These are phyloP conservation scores for Clavulina sp. DNA, from an alignment of 768 basidiomycete species.

Conservation along the genomic window DNA sequence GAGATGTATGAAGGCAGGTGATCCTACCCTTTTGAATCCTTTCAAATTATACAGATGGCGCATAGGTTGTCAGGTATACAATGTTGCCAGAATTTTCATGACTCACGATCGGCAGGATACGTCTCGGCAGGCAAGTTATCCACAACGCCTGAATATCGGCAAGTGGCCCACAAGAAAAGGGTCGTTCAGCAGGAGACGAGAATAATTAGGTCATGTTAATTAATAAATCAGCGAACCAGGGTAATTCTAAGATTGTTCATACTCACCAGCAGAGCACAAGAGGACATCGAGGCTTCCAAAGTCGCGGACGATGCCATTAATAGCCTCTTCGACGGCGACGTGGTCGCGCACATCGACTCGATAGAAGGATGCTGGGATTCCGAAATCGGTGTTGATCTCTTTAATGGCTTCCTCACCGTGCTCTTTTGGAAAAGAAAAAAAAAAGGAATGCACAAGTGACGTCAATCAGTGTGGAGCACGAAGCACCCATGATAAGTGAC, in stretches of 20 bases:
- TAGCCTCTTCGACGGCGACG: constrained; percentile 8
- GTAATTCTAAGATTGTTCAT: not conserved
- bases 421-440: too few species aligned
- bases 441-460: not conserved
- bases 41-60: not conserved
- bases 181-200: not conserved
- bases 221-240: not conserved
- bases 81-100: not conserved
- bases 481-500: not conserved
- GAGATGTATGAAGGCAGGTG: not conserved
- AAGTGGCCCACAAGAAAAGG: not conserved
- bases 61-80: not conserved
- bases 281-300: constrained; percentile 7
- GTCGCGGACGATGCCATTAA: constrained; percentile 7
- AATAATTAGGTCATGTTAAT: too few species aligned
- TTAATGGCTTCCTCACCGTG: constrained; percentile 5
- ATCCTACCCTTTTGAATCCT: constrained; percentile 1
- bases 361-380: constrained; percentile 7
- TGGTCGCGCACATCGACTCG: constrained; percentile 8
- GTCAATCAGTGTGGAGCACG: not conserved
- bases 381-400: constrained; percentile 5
- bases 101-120: constrained; percentile 8
- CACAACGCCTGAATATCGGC: constrained; percentile 1
- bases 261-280: constrained; percentile 4
- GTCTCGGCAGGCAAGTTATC: constrained; percentile 7